Base-by-base conservation (phyloP, 768 basidiomycete species). In the Trametes cubensis region DNA sequence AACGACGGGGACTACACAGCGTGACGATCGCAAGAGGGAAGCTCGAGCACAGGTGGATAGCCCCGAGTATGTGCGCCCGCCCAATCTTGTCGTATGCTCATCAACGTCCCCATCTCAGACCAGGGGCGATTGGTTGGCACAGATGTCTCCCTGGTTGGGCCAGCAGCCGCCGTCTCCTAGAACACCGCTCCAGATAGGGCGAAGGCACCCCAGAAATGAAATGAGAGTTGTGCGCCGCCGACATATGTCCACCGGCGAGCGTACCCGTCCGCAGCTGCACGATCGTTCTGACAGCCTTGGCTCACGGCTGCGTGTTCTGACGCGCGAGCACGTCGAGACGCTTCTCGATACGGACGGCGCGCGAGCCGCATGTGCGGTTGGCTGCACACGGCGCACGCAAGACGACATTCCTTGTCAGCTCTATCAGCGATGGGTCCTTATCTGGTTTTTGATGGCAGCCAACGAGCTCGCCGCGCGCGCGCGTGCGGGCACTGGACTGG, bases 201-300 rank as follows among this genome's bases (percentile, higher is more conserved):
- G 60, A 62, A 59, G 57, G 17, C 38, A 53, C 56, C 55, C 62
- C 26, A 18, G 21, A 55, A 49, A 23, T 23, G 39, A 50, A 52
- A 28, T 26, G 62, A 58, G 34, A 55, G 48, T 60, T 59, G 38
- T 60, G 58, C 62, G 62, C 57, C 62, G 49, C 62, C 62, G 58
- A 59, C 53, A 55, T 64, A 64, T 55, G 53, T 55, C 62, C 62
- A 59, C 49, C 58, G 49, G 58, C 30, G 41, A 49, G 18, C 54
- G 51, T 23, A 23, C 45, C 51, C 44, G 54, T 55, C 42, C 42
- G 54, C 54, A 44, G 54, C 44, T 34, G 34, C 54, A 45, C 54
- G 1, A 58, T 8, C 34, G 34, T 6, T 34, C 34, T 34, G 34
- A 34, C 34, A 23, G 28, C 49, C 49, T 51, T 51, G 49, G 40